Conservation (phyloP, 345 rosid genomes). For the Linum trigynum region DNA sequence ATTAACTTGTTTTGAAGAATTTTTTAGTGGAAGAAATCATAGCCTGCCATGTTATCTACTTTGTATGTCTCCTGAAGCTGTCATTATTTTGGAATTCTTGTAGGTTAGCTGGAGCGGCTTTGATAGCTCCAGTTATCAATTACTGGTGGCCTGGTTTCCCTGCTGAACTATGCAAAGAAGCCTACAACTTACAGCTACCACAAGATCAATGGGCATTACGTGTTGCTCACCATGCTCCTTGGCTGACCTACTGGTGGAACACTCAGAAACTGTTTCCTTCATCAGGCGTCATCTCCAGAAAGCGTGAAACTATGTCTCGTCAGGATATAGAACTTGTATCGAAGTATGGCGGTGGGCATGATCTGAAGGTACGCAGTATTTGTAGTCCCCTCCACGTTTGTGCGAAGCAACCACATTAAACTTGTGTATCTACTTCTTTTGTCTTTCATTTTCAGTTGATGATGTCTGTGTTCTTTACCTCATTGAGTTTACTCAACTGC, state of each 20-base stretch:
- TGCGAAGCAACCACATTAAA: background rate
- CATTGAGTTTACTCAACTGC: too few species aligned
- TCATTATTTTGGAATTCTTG: background rate
- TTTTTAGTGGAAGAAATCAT: background rate
- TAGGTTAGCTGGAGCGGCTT: background rate
- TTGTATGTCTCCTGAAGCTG: background rate
- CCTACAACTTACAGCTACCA: slow-evolving; percentile 1
- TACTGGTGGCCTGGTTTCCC: slow-evolving; percentile 4
- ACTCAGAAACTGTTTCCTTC: slow-evolving; percentile 2
- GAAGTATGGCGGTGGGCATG: background rate
- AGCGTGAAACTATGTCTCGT: background rate
- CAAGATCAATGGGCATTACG: slow-evolving; percentile 3
- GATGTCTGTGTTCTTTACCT: too few species aligned
- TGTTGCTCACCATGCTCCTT: slow-evolving; percentile 2
- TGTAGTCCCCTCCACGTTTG: background rate
- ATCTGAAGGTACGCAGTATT: background rate
- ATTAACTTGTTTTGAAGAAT: background rate
- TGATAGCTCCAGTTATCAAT: slow-evolving; percentile 1
- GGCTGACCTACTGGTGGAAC: slow-evolving; percentile 1
- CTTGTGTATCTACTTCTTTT: background rate
- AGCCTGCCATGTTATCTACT: too few species aligned
- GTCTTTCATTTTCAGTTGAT: too few species aligned
- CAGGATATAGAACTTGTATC: background rate
- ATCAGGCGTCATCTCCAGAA: background rate
- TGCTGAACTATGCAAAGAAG: background rate